These are phyloP conservation scores for Aspergillus saccharolyticus DNA, from an alignment of 495 filamentous ascomycete genomes.

Conservation along the genomic window DNA sequence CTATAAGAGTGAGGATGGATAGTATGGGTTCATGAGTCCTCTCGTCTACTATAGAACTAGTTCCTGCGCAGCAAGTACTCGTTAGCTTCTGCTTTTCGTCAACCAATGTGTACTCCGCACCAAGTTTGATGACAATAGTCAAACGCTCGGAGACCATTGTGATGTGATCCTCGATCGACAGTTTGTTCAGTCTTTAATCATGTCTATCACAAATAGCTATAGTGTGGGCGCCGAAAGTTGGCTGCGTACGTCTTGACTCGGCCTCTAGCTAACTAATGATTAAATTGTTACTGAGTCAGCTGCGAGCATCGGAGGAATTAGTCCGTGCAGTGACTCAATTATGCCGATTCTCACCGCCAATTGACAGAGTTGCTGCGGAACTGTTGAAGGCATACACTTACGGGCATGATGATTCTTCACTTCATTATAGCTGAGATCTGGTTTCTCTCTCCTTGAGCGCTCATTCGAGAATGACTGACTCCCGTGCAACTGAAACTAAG, in stretches of 20 bases:
- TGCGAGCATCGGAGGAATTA: too few species aligned
- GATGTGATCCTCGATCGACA: neutral
- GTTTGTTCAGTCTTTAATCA: neutral
- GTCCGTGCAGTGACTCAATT: slow-evolving; percentile 11
- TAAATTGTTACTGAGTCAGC: neutral
- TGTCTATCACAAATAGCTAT: neutral
- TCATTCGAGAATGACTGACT: slow-evolving; percentile 30
- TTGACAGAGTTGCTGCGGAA: slow-evolving; percentile 27
- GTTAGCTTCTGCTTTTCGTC: slow-evolving; percentile 14
- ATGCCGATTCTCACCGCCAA: slow-evolving; percentile 33
- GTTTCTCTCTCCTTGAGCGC: neutral
- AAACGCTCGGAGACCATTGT: slow-evolving; percentile 36
- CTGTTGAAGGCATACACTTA: slow-evolving; percentile 3
- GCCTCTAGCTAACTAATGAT: too few species aligned
- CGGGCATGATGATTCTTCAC: too few species aligned
- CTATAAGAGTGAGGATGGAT: slow-evolving; percentile 82
- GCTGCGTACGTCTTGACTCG: neutral
- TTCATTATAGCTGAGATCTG: neutral
- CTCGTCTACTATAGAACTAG: slow-evolving; percentile 96
- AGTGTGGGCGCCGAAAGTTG: neutral
- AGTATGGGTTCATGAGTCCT: slow-evolving; percentile 95
- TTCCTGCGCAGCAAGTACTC: slow-evolving; percentile 52
- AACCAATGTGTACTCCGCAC: slow-evolving; percentile 48
- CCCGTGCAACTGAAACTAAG: slow-evolving; percentile 22
- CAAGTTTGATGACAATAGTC: slow-evolving; percentile 90